Evolutionary conservation across 1,139 yeast species (phyloP).

Genomic region (Hemisphaericaspora xylofermentans): DNA sequence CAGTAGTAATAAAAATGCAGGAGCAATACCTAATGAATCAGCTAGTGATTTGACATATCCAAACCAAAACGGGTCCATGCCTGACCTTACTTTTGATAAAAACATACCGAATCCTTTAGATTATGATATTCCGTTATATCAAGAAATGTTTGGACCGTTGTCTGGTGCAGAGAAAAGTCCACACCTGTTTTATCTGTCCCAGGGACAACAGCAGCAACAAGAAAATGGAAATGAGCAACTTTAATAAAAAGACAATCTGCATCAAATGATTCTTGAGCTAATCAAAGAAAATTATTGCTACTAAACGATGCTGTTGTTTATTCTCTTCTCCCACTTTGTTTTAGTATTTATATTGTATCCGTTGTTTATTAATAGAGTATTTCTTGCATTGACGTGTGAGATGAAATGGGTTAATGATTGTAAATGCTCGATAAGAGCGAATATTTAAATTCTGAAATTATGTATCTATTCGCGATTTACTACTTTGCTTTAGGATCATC

Average conservation of each 20-base stretch:
- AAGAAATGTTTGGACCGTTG: conserved; percentile 10
- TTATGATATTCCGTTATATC: conserved; percentile 10
- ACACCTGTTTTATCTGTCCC: background rate
- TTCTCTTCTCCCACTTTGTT: background rate
- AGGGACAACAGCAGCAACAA: conserved; percentile 1
- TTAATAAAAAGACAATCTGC: background rate
- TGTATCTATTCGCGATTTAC: background rate
- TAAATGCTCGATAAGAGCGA: too few relatives aligned
- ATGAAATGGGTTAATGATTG: too few relatives aligned
- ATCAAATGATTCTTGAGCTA: too few relatives aligned
- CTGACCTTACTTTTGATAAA: conserved; percentile 6
- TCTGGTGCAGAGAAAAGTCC: background rate
- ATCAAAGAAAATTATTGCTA: background rate
- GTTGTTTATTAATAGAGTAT: background rate
- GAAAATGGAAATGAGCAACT: background rate
- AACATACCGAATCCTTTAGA: conserved; percentile 6
- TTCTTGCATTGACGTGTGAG: background rate
- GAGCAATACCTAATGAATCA: conserved; percentile 2
- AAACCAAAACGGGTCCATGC: conserved; percentile 5
- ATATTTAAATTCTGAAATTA: background rate
- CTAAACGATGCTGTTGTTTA: background rate
- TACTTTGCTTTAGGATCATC: conserved; percentile 3
- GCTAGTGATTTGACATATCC: conserved; percentile 3
- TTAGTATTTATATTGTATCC: background rate
- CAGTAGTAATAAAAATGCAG: background rate